phyloP scores from a whole-genome alignment of 202 grass and related monocot species.

The Setaria italica region DNA sequence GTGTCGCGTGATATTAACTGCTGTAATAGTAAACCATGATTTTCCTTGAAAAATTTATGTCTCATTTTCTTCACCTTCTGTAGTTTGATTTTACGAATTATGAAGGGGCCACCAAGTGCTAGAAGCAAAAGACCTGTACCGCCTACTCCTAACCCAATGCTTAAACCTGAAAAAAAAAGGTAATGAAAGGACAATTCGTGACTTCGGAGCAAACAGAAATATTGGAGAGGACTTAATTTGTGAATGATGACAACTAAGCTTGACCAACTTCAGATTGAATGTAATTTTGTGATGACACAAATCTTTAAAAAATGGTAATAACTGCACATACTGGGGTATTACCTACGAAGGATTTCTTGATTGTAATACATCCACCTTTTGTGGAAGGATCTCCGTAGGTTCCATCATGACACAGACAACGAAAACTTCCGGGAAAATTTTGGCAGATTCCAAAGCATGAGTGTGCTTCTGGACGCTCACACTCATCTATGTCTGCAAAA shows the following conservation, averaged over 20 bases:
- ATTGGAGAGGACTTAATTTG: not conserved
- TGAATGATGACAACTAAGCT: not conserved
- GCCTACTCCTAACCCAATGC: constrained; percentile 32
- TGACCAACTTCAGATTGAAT: not conserved
- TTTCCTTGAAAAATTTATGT: constrained; percentile 45
- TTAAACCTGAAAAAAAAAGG: constrained; percentile 7
- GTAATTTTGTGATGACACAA: not conserved
- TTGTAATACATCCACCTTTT: not conserved
- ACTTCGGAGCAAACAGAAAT: too few species aligned
- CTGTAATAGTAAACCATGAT: constrained; percentile 57
- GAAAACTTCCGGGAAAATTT: not conserved
- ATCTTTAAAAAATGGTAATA: not conserved
- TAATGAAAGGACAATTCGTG: not conserved
- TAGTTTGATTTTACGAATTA: constrained; percentile 28
- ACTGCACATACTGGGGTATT: not conserved
- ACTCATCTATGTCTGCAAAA: not conserved
- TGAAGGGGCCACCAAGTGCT: constrained; percentile 37
- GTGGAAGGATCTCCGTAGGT: not conserved
- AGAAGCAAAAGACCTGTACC: constrained; percentile 39
- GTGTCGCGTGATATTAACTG: constrained; percentile 34
- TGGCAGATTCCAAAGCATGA: not conserved
- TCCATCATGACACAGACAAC: not conserved
- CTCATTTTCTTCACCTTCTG: not conserved
- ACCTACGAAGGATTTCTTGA: not conserved
- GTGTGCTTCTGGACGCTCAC: not conserved